Evolutionary conservation across 164 flowering plant genomes (phyloP), one percentile per base, ranked within the genome.

Genomic region (Vitis cinerea): DNA sequence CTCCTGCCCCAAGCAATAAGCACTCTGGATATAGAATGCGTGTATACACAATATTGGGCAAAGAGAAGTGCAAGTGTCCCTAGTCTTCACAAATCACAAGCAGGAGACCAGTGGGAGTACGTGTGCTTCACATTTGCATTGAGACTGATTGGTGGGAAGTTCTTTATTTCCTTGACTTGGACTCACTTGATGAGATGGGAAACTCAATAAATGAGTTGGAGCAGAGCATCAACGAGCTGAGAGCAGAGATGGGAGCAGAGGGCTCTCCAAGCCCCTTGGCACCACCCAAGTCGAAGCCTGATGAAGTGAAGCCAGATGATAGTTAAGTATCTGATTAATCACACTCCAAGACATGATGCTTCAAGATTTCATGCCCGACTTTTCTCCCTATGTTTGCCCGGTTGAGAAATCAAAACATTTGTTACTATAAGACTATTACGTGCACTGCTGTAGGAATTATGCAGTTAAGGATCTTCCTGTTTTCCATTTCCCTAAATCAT

Each of bases 171-270:
- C 79, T 90, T 87, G 66, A 91, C 92, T 78, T 31, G 66, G 29
- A 67, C 71, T 69, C 79, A 90, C 97, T 94, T 52, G 96, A 92
- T 76, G 97, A 90, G 63, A 92, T 92, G 97, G 97, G 92, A 9
- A 75, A 61, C 75, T 85, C 91, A 48, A 88, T 92, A 57, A 87
- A 86, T 73, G 97, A 94, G 53, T 67, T 94, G 79, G 98, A 92
- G 82, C 88, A 90, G 73, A 94, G 93, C 86, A 94, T 91, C 80
- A 86, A 89, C 63, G 96, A 90, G 27, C 87, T 90, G 13, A 90
- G 78, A 76, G 66, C 87, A 11, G 93, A 94, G 78, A 90, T 93
- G 89, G 92, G 92, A 8, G 78, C 80, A 16, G 97, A 91, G 67
- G 86, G 87, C 61, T 83, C 94, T 68, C 88, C 91, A 59, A 86